These are phyloP conservation scores for Torulaspora microellipsoides DNA, from an alignment of 805 yeast species.

Conservation along the genomic window DNA sequence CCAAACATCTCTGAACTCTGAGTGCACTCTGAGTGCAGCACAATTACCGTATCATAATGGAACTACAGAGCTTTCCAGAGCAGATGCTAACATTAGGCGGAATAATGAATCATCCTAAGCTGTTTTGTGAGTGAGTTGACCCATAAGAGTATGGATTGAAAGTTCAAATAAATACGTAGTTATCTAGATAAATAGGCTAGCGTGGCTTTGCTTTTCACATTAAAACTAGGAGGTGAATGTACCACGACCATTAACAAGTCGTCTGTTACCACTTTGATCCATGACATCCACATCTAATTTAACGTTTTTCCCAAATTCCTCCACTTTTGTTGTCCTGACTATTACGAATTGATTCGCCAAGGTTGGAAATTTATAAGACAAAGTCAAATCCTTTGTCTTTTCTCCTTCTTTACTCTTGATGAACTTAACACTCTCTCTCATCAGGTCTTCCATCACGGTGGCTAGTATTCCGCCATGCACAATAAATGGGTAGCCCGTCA, in stretches of 20 bases:
- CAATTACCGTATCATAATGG: no score
- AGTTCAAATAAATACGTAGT: conserved; percentile 40
- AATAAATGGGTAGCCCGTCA: conserved; percentile 84
- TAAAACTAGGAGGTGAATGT: conserved; percentile 26
- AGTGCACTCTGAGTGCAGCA: no score
- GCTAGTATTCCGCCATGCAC: conserved; percentile 89
- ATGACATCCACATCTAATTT: conserved; percentile 44
- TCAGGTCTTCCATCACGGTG: conserved; percentile 71
- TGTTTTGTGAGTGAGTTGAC: no score
- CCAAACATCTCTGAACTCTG: no score
- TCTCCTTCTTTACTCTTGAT: conserved; percentile 31
- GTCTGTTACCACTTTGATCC: conserved; percentile 46
- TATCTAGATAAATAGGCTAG: conserved; percentile 42
- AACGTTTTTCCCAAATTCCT: conserved; percentile 33
- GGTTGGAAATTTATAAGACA: conserved; percentile 64
- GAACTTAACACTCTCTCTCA: conserved; percentile 50
- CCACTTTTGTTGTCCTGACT: conserved; percentile 47
- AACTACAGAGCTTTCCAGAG: no score
- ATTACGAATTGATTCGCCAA: conserved; percentile 73
- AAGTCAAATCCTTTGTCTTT: conserved; percentile 38
- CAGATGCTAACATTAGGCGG: no score
- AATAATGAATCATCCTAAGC: no score
- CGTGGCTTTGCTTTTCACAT: neutral
- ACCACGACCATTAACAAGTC: conserved; percentile 56
- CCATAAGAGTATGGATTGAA: neutral